phyloP scores from a whole-genome alignment of 2,329 filamentous ascomycete genomes.

The Trichoderma guizhouense region DNA sequence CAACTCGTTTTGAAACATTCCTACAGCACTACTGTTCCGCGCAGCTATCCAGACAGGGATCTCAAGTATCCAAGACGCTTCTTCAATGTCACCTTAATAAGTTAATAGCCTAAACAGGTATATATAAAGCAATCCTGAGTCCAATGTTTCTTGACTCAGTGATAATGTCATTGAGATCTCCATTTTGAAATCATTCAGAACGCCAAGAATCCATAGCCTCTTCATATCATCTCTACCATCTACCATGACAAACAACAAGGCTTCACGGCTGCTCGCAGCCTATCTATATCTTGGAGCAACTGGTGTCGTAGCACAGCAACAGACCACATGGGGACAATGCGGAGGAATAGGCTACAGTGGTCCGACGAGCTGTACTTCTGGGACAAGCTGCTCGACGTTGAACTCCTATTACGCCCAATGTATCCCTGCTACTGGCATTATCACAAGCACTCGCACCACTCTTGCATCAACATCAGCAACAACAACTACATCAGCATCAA shows the following conservation, averaged over 20 bases:
- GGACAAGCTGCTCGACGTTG: not conserved
- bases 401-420: slow-evolving; percentile 6
- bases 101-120: not conserved
- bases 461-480: not conserved
- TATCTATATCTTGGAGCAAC: not conserved
- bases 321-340: not conserved
- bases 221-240: not conserved
- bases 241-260: not conserved
- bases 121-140: not conserved
- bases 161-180: not conserved
- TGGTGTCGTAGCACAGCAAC: not conserved
- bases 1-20: not conserved
- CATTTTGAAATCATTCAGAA: not conserved
- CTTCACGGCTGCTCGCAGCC: not conserved
- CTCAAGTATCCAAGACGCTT: not conserved
- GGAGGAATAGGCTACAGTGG: slow-evolving; percentile 2
- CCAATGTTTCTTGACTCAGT: not conserved
- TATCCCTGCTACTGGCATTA: not conserved
- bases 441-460: not conserved
- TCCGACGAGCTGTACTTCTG: not conserved
- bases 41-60: not conserved
- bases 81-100: not conserved
- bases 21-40: not conserved
- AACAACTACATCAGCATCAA: not conserved
- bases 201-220: not conserved